A percentile compares a stretch with the other conserved stretches of the same genome.
Conservation (phyloP, 352 stramenopile species). For the Nothophytophthora sp. region DNA sequence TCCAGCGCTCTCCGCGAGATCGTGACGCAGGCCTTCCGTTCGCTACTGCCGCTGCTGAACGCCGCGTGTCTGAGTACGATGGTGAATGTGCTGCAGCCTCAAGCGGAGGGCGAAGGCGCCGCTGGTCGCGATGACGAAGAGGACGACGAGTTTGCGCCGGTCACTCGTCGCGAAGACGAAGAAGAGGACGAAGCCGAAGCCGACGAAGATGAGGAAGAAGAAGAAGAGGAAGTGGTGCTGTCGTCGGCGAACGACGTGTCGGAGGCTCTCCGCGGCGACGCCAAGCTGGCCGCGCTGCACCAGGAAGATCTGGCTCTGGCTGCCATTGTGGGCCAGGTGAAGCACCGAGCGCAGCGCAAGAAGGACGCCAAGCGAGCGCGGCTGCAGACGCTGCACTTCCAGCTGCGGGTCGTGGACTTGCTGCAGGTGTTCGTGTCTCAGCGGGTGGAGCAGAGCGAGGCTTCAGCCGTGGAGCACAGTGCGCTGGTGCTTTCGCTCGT, state of each 20-base stretch:
- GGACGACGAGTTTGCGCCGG: constrained; percentile 48
- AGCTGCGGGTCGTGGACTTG: constrained; percentile 82
- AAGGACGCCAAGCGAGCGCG: constrained; percentile 69
- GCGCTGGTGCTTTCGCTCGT: constrained; percentile 50
- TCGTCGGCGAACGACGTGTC: constrained; percentile 62
- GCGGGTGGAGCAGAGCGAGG: constrained; percentile 16
- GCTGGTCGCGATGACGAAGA: constrained; percentile 31
- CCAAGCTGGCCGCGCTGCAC: constrained; percentile 67
- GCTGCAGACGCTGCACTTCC: constrained; percentile 82
- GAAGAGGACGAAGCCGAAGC: constrained; percentile 38
- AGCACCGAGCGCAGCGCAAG: constrained; percentile 72
- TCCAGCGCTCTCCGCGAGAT: constrained; percentile 86
- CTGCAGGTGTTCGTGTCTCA: constrained; percentile 68
- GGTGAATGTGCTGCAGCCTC: constrained; percentile 60
- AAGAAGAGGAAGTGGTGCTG: constrained; percentile 64
- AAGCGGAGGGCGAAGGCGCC: constrained; percentile 29
- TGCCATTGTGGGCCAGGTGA: constrained; percentile 80
- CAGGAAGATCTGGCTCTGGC: constrained; percentile 78
- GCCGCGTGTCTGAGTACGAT: constrained; percentile 67
- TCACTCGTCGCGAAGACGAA: constrained; percentile 30
- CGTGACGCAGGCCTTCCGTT: constrained; percentile 80
- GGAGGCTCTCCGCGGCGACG: constrained; percentile 64
- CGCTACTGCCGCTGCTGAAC: constrained; percentile 67
- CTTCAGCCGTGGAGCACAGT: constrained; percentile 20
- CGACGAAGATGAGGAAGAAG: constrained; percentile 36